Base-by-base conservation (phyloP, 2,329 filamentous ascomycete species). In the Mycosphaerelloides madeirae region DNA sequence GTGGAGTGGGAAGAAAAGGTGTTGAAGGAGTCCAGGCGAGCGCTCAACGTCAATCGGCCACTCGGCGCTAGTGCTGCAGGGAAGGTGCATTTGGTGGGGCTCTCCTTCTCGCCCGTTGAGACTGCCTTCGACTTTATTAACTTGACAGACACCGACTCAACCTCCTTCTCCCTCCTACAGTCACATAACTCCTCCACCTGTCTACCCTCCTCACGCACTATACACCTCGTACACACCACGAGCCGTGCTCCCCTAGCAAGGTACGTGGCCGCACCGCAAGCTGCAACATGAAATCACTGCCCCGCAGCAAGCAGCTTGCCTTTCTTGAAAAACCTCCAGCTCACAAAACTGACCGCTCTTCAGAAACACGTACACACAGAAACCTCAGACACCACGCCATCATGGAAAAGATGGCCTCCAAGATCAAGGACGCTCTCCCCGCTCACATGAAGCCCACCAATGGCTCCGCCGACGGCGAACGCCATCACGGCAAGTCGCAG, bases 401-500 rank as follows among this genome's bases (percentile, higher is more conserved):
- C 43, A 48, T 25, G 44, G 41, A 41, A 45, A 57, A 52, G 18
- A 65, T 63, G 60, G 58, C 61, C 55, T 76, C 80, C 63, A 74
- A 75, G 58, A 73, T 82, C 60, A 88, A 80, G 75, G 82, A 80
- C 71, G 85, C 87, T 54, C 74, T 96, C 60, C 88, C 90, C 54
- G 77, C 85, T 33, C 91, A 94, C 76, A 78, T 96, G 62, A 91
- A 88, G 78, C 44, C 82, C 51, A 69, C 71, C 48, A 66, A 65
- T 54, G 71, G 66, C 53, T 65, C 62, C 38, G 64, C 54, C 44
- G 65, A 65, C 43, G 57, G 49, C 44, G 71, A 76, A 58, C 81
- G 83, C 66, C 86, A 87, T 66, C 85, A 90, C 69, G 85, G 85
- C 72, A 90, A 90, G 79, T 85, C 84, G 58, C 84, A 85, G 68